A percentile compares a stretch with the other conserved stretches of the same genome.
These are phyloP conservation scores for Mucor mucedo DNA, from an alignment of 371 early-diverging fungal genomes.

Conservation along the genomic window DNA sequence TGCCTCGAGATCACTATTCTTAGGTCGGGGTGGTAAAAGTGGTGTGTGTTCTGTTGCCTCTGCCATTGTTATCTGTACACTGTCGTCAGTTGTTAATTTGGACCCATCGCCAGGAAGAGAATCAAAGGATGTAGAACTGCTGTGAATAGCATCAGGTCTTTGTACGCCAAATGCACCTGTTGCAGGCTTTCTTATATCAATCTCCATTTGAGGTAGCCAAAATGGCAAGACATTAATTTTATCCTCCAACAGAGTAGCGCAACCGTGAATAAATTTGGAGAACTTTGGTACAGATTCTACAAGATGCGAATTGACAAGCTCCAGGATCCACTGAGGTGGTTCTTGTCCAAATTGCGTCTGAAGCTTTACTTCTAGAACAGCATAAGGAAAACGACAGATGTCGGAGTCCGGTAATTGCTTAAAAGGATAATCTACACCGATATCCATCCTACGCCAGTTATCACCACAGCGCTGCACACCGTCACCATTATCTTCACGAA, in stretches of 20 bases:
- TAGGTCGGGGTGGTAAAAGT: constrained; percentile 10
- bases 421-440: constrained; percentile 95
- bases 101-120: constrained; percentile 22
- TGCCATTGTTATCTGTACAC: constrained; percentile 37
- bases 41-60: constrained; percentile 29
- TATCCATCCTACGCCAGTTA: constrained; percentile 96
- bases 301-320: constrained; percentile 88
- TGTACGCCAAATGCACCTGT: constrained; percentile 41
- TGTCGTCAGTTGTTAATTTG: constrained; percentile 21
- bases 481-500: constrained; percentile 90
- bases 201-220: constrained; percentile 98
- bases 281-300: constrained; percentile 99
- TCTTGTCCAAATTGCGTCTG: constrained; percentile 93
- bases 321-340: constrained; percentile 96
- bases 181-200: constrained; percentile 85
- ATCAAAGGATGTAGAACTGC: constrained; percentile 25
- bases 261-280: constrained; percentile 98
- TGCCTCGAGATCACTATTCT: neutral
- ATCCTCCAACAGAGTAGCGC: constrained; percentile 90
- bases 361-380: constrained; percentile 98
- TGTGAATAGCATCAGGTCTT: constrained; percentile 36
- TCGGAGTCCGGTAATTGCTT: constrained; percentile 85
- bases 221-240: constrained; percentile 93
- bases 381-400: constrained; percentile 95
- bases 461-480: constrained; percentile 73